Percentiles rank a stretch among this genome's conserved stretches.
Conservation (phyloP, 495 filamentous ascomycete species). For the Pseudomonodictys pantanalensis region DNA sequence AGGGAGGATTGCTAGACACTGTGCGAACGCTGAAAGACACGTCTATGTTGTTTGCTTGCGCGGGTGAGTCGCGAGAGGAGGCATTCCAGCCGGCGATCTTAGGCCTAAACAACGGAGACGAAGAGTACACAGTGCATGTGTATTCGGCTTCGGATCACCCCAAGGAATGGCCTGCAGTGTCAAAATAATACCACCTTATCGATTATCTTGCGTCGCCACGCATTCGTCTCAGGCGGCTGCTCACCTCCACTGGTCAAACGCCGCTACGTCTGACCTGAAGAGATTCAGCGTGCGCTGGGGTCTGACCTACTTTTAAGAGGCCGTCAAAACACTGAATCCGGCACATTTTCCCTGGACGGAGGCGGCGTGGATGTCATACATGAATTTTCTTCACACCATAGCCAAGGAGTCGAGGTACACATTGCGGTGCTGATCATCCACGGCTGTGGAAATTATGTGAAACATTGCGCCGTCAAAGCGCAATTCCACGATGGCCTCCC, state of each 20-base stretch:
- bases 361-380: conserved; percentile 48
- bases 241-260: conserved; percentile 15
- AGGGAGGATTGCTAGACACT: conserved; percentile 40
- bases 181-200: conserved; percentile 33
- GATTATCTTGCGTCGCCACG: conserved; percentile 39
- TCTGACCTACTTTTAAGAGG: conserved; percentile 45
- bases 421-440: conserved; percentile 44
- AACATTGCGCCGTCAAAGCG: conserved; percentile 44
- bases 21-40: conserved; percentile 34
- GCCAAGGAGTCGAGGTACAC: conserved; percentile 47
- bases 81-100: conserved; percentile 38
- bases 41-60: conserved; percentile 35
- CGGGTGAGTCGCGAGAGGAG: conserved; percentile 37
- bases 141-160: conserved; percentile 32
- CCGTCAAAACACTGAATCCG: conserved; percentile 36
- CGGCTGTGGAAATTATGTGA: conserved; percentile 49
- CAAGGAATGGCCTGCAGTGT: conserved; percentile 16
- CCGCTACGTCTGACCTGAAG: conserved; percentile 34
- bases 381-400: conserved; percentile 48
- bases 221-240: conserved; percentile 27
- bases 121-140: conserved; percentile 19
- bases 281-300: conserved; percentile 49
- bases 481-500: conserved; percentile 20
- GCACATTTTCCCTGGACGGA: conserved; percentile 48
- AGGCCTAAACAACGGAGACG: neutral